A percentile compares a stretch with the other conserved stretches of the same genome.
phyloP scores from a whole-genome alignment of 2,329 filamentous ascomycete species.

The Verticillium longisporum region DNA sequence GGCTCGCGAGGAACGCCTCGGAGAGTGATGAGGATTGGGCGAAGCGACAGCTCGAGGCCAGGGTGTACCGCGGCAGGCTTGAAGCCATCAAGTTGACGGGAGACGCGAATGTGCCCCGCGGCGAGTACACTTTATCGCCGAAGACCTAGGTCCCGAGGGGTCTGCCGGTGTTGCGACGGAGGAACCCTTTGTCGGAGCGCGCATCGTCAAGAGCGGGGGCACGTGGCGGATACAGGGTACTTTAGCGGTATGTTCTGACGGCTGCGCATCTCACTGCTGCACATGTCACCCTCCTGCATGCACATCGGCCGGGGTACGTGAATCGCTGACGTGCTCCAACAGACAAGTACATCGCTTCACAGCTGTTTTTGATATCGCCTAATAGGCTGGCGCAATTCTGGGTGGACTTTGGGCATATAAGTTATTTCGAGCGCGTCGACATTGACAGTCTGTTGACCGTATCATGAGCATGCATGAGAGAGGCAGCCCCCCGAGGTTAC shows the following conservation, averaged over 20 bases:
- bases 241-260: constrained; percentile 51
- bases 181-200: constrained; percentile 62
- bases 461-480: too few species aligned
- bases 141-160: constrained; percentile 66
- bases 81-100: constrained; percentile 89
- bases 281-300: too few species aligned
- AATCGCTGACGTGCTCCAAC: neutral
- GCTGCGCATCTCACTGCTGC: neutral
- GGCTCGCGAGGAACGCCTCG: constrained; percentile 26
- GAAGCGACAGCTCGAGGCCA: constrained; percentile 34
- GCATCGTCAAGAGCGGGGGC: constrained; percentile 69
- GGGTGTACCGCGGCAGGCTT: constrained; percentile 58
- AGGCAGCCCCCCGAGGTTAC: too few species aligned
- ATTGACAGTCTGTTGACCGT: constrained; percentile 42
- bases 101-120: constrained; percentile 82
- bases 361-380: constrained; percentile 73
- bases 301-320: neutral
- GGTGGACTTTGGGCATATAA: constrained; percentile 56
- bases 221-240: constrained; percentile 71
- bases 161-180: constrained; percentile 59
- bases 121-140: constrained; percentile 77
- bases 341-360: constrained; percentile 66
- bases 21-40: constrained; percentile 42
- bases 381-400: constrained; percentile 77
- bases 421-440: constrained; percentile 53